phyloP scores from a whole-genome alignment of 257 asterid species.

The Fraxinus quadrangulata region DNA sequence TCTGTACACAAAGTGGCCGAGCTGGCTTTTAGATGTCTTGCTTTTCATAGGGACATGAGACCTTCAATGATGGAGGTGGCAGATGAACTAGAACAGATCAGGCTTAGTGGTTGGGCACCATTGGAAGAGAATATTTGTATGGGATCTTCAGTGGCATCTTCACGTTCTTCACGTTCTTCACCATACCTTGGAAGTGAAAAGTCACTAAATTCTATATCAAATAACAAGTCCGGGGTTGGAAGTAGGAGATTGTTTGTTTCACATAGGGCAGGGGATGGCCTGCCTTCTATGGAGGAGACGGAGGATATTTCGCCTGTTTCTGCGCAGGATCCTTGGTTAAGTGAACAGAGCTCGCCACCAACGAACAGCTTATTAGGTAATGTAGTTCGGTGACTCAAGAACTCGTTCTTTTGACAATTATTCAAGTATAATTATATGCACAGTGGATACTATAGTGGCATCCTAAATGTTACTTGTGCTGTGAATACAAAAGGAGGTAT shows the following conservation, averaged over 20 bases:
- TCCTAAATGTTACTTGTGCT: conserved; percentile 17
- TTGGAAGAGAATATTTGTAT: conserved; percentile 46
- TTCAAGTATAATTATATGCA: conserved; percentile 11
- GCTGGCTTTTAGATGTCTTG: conserved; percentile 73
- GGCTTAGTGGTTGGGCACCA: conserved; percentile 62
- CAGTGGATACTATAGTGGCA: conserved; percentile 23
- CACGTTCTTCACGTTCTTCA: conserved; percentile 44
- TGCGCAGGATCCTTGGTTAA: conserved; percentile 64
- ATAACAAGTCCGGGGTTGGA: conserved; percentile 41
- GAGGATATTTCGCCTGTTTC: conserved; percentile 57
- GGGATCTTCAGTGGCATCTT: conserved; percentile 58
- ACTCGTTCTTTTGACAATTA: conserved; percentile 2
- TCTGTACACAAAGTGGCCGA: conserved; percentile 71
- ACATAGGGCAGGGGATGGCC: conserved; percentile 26
- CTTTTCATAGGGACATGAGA: conserved; percentile 72
- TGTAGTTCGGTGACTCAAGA: conserved; percentile 28
- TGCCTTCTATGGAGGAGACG: conserved; percentile 37
- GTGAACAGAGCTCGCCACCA: conserved; percentile 57
- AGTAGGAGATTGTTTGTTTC: conserved; percentile 45
- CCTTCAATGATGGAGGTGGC: conserved; percentile 87
- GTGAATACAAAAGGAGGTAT: background rate
- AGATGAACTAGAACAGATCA: conserved; percentile 67
- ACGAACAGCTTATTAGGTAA: conserved; percentile 54
- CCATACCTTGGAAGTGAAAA: conserved; percentile 53
- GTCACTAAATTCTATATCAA: conserved; percentile 35